Conservation (phyloP, 1,284 basidiomycete genomes). For the Thecaphora frezii region DNA sequence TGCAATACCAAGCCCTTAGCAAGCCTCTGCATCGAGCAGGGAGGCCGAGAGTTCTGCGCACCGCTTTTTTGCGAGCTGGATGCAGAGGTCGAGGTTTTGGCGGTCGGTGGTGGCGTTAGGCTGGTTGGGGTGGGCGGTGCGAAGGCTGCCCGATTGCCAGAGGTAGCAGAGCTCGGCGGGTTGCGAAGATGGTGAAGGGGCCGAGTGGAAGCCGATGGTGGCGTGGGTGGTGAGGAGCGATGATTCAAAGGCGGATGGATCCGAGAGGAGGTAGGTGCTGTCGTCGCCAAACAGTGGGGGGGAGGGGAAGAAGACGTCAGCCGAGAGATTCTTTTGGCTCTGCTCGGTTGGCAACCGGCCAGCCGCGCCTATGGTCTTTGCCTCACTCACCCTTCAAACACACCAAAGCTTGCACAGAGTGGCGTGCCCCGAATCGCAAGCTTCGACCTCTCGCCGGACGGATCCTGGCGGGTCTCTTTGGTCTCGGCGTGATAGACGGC, state of each 20-base stretch:
- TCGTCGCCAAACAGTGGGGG: not conserved
- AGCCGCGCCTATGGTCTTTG: too few relatives aligned
- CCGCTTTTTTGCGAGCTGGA: conserved; percentile 14
- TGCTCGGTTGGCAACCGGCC: too few relatives aligned
- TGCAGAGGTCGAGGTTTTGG: conserved; percentile 24
- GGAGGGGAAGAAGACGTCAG: not conserved
- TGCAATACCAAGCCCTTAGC: not conserved
- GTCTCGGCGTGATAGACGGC: conserved; percentile 73
- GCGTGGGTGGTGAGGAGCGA: conserved; percentile 65
- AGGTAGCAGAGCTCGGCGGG: conserved; percentile 14
- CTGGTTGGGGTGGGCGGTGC: conserved; percentile 5
- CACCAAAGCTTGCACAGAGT: conserved; percentile 73
- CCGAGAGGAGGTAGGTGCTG: conserved; percentile 71
- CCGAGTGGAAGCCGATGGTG: conserved; percentile 30
- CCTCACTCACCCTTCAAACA: conserved; percentile 65
- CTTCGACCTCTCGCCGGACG: conserved; percentile 59
- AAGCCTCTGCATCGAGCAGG: conserved; percentile 14
- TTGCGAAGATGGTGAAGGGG: conserved; percentile 6
- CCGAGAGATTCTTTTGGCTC: too few relatives aligned
- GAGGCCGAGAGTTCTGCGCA: conserved; percentile 9
- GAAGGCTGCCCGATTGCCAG: conserved; percentile 21
- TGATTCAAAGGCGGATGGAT: conserved; percentile 87
- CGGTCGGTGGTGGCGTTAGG: conserved; percentile 10
- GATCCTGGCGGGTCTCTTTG: conserved; percentile 62
- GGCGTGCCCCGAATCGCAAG: conserved; percentile 66